Evolutionary conservation across 192 early-diverging fungal genomes (phyloP).

Genomic region (Backusella circina): DNA sequence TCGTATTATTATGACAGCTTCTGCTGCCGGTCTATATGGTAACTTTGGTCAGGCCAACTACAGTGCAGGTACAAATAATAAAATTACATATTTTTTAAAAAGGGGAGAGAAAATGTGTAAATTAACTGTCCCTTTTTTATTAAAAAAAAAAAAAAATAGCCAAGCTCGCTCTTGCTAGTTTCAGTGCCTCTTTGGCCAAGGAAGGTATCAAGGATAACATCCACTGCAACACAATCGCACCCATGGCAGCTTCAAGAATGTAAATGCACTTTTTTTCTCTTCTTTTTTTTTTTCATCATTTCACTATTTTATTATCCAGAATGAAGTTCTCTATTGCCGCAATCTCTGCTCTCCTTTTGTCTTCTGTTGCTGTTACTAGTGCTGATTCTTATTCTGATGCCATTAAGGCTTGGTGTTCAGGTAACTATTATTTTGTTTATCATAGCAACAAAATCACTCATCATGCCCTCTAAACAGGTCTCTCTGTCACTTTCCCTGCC

Average conservation of each 20-base stretch:
- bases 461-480: neutral
- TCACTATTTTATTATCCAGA: no score
- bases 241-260: slow-evolving; percentile 95
- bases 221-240: slow-evolving; percentile 89
- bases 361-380: slow-evolving; percentile 10
- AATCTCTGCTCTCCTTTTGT: slow-evolving; percentile 27
- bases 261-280: no score
- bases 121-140: slow-evolving; percentile 15
- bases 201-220: slow-evolving; percentile 96
- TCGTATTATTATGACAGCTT: slow-evolving; percentile 84
- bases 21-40: slow-evolving; percentile 97
- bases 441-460: neutral
- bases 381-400: slow-evolving; percentile 33
- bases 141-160: no score
- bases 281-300: no score
- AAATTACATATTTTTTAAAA: neutral
- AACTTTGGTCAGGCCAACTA: slow-evolving; percentile 96
- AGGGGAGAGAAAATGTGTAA: neutral
- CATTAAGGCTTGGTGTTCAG: slow-evolving; percentile 28
- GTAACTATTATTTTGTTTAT: neutral
- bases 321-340: slow-evolving; percentile 34
- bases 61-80: slow-evolving; percentile 51
- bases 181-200: slow-evolving; percentile 85
- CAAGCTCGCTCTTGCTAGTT: slow-evolving; percentile 90
- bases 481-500: slow-evolving; percentile 13